Evolutionary conservation across 306 rosid species (phyloP).

Genomic region (Corylus heterophylla): DNA sequence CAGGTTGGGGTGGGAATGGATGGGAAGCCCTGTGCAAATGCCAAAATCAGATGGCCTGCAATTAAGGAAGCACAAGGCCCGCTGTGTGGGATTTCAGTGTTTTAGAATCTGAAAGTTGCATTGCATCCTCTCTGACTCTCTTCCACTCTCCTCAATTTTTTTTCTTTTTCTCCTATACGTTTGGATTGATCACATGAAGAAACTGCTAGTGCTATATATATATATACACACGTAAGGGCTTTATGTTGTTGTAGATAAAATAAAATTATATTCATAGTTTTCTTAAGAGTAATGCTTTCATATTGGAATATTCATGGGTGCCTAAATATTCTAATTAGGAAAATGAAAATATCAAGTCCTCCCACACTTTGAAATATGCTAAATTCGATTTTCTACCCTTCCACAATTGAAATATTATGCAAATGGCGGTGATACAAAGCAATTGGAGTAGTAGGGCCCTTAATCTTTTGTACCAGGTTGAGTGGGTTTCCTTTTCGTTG

Average conservation of each 20-base stretch:
- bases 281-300: no score
- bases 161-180: neutral
- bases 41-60: conserved; percentile 58
- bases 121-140: conserved; percentile 3
- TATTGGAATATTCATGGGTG: no score
- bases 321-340: no score
- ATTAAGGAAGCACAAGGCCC: conserved; percentile 49
- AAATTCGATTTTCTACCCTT: no score
- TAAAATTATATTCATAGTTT: no score
- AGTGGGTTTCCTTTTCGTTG: no score
- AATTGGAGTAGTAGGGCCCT: no score
- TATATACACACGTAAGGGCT: neutral
- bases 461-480: no score
- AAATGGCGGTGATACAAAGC: no score
- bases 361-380: no score
- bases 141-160: neutral
- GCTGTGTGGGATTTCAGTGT: conserved; percentile 55
- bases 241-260: neutral
- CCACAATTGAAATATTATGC: no score
- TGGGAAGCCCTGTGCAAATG: conserved; percentile 70
- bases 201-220: neutral
- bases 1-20: conserved; percentile 75
- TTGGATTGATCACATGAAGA: conserved; percentile 11
- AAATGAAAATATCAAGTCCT: no score
- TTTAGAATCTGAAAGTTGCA: conserved; percentile 49